Conservation (phyloP, 2,329 filamentous ascomycete genomes). For the Fonsecaea monophora region DNA sequence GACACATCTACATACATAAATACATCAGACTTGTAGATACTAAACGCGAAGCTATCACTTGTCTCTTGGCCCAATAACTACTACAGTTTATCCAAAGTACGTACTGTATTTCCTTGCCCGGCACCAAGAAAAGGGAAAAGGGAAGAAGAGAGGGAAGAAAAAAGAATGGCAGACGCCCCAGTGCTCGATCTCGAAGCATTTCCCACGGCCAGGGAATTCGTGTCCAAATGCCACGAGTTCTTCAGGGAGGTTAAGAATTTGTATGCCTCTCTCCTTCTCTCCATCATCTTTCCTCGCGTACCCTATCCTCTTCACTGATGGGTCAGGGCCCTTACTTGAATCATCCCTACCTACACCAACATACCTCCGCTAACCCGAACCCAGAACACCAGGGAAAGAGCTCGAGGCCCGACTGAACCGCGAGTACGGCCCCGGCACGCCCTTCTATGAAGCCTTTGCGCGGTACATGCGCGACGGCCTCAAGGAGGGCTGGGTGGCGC, state of each 20-base stretch:
- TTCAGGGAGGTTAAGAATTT: conserved; percentile 44
- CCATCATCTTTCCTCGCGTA: background rate
- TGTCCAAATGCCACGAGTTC: conserved; percentile 38
- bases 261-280: conserved; percentile 30
- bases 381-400: conserved; percentile 55
- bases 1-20: too few species aligned
- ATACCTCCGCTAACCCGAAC: background rate
- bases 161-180: conserved; percentile 21
- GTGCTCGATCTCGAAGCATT: conserved; percentile 33
- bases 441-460: conserved; percentile 54
- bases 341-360: background rate
- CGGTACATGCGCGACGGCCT: conserved; percentile 50
- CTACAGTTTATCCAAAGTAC: too few species aligned
- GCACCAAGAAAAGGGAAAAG: too few species aligned
- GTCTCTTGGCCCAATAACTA: too few species aligned
- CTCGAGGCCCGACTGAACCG: conserved; percentile 54
- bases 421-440: conserved; percentile 53
- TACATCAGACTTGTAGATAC: too few species aligned
- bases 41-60: too few species aligned
- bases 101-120: too few species aligned
- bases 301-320: too few species aligned
- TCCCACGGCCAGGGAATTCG: conserved; percentile 32
- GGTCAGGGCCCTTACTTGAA: background rate
- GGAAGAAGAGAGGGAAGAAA: too few species aligned
- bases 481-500: conserved; percentile 55